These are phyloP conservation scores for Erythrobasidium hasegawianum DNA, from an alignment of 1,284 basidiomycete species.

Conservation along the genomic window DNA sequence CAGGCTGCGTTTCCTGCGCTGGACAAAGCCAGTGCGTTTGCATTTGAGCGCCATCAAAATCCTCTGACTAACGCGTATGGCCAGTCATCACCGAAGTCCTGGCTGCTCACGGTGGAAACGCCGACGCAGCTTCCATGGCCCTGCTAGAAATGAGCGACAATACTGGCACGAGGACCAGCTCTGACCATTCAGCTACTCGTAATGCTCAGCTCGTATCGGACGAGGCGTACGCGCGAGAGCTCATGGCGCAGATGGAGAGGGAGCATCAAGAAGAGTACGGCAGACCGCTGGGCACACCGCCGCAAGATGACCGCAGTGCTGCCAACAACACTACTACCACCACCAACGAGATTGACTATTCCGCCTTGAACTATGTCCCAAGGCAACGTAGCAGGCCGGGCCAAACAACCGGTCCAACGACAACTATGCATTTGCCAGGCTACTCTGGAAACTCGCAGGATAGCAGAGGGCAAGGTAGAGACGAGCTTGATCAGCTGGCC, in stretches of 20 bases:
- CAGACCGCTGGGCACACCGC: slow-evolving; percentile 19
- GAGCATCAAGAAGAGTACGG: slow-evolving; percentile 27
- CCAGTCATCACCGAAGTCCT: slow-evolving; percentile 33
- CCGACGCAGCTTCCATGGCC: slow-evolving; percentile 31
- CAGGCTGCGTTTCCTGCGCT: slow-evolving; percentile 27
- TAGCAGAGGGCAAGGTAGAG: neutral
- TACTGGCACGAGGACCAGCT: neutral
- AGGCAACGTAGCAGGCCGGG: slow-evolving; percentile 20
- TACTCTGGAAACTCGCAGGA: neutral
- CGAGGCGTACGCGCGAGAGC: slow-evolving; percentile 30
- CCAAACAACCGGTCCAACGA: slow-evolving; percentile 16
- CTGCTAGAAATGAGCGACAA: slow-evolving; percentile 32
- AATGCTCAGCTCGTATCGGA: slow-evolving; percentile 24
- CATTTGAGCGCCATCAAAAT: neutral
- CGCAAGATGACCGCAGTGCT: neutral
- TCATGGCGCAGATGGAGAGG: slow-evolving; percentile 32
- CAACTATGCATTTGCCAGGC: neutral
- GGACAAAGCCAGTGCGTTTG: slow-evolving; percentile 17
- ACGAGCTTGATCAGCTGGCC: slow-evolving; percentile 30
- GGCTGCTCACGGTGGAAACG: slow-evolving; percentile 30
- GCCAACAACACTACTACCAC: neutral
- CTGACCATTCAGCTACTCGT: neutral
- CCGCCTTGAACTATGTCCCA: slow-evolving; percentile 23
- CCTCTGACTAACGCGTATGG: neutral
- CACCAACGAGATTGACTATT: slow-evolving; percentile 3